Evolutionary conservation across 2,329 filamentous ascomycete species (phyloP).

Genomic region (Penicillium aurantiogriseum): DNA sequence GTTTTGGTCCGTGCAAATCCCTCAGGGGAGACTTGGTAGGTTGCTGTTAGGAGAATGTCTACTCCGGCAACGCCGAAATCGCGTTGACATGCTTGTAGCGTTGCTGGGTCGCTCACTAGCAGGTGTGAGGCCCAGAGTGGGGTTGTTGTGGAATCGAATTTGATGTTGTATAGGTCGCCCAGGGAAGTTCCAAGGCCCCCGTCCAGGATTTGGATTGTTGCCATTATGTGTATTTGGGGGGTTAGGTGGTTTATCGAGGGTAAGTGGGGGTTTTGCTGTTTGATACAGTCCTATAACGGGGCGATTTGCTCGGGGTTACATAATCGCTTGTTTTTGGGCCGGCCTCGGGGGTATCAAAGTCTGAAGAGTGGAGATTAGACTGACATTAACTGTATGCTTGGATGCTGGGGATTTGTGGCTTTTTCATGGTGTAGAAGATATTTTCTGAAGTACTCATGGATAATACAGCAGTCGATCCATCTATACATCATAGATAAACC

Average conservation of each 20-base stretch:
- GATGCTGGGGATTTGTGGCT: not conserved
- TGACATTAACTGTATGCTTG: not conserved
- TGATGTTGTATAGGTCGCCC: conserved; percentile 54
- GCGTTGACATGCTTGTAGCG: conserved; percentile 55
- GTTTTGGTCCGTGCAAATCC: conserved; percentile 56
- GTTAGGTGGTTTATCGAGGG: conserved; percentile 1
- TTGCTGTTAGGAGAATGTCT: conserved; percentile 65
- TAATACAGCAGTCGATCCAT: not conserved
- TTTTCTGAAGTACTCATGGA: no score
- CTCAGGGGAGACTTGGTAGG: conserved; percentile 62
- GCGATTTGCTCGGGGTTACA: not conserved
- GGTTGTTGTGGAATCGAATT: conserved; percentile 48
- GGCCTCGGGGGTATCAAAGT: not conserved
- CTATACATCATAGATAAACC: not conserved
- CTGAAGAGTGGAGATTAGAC: not conserved
- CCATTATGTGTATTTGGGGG: conserved; percentile 19
- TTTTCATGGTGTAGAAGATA: not conserved
- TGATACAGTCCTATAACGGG: not conserved
- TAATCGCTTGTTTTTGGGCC: not conserved
- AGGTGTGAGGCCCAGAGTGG: conserved; percentile 69
- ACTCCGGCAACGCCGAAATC: conserved; percentile 58
- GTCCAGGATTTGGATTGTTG: conserved; percentile 56
- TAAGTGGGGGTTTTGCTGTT: conserved; percentile 8
- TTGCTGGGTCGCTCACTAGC: conserved; percentile 54
- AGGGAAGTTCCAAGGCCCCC: conserved; percentile 68